Evolutionary conservation across 768 basidiomycete genomes (phyloP), one percentile per base, ranked within the genome.

Genomic region (Suillus variegatus): DNA sequence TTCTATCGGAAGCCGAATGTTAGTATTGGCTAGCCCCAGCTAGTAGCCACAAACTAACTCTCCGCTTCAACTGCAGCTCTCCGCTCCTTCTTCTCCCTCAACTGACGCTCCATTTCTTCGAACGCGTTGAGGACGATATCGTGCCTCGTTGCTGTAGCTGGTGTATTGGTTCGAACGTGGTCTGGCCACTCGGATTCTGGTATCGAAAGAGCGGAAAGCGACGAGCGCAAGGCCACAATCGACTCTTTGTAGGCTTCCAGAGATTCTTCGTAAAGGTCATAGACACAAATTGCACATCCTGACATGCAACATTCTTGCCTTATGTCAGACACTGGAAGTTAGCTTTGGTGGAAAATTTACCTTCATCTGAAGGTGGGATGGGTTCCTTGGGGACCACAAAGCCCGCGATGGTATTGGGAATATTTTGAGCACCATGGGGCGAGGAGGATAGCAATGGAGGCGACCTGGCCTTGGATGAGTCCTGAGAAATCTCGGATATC

Each of bases 301-400:
- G 93, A 94, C 94, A 96, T 96, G 80, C 94, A 97, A 76, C 94
- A 95, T 76, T 95, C 94, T 95, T 68, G 12, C 16, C 61, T 20
- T 47, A 25, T 46, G 46, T 46, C 52, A 61, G 40, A 38, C 52
- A 28, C n/a, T 43, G 20, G 28, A 61, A 36, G 5, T 46, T 22
- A 3, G n/a, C 9, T 36, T 16, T 35, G 60, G 51, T 28, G 40
- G 12, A 65, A 5, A 2, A 66, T 84, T 32, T 67, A 89, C 91
- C 91, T 73, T 93, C 91, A 56, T 87, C 80, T 62, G 81, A 83
- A 3, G 91, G 92, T 2, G 84, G 81, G 52, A 76, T 81, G 0
- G 92, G 92, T 65, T 84, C 77, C 67, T 84, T 78, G 3, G 92
- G 91, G 67, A 94, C 77, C 35, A 61, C 52, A n/a, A 77, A 69